Base-by-base conservation (phyloP, 768 basidiomycete genomes). In the Cystofilobasidium ferigula region DNA sequence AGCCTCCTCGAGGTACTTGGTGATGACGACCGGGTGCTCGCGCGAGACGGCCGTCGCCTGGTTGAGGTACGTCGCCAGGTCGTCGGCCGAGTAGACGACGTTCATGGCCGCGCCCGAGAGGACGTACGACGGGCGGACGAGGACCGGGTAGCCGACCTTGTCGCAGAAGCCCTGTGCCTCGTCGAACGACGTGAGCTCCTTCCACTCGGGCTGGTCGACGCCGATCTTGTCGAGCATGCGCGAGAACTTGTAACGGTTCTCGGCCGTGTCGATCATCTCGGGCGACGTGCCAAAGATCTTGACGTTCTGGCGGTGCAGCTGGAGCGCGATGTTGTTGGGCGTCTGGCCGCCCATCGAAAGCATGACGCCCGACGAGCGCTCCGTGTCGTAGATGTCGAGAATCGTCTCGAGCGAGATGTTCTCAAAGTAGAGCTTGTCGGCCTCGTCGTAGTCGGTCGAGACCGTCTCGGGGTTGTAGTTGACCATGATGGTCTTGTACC, bases 401-500 rank as follows among this genome's bases (percentile, higher is more conserved):
- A 99, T 93, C 47, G 94, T 85, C 77, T 99, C 95, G 78, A 83
- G 98, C 57, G 93, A 91, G 65, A 99, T 83, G 75, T 98, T 93
- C 76, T 99, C 95, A 75, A 99, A 99, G 80, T 99, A 99, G 56
- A 99, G 79, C 65, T 95, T 81, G 73, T 98, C 95, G n/a, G 95
- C 95, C 78, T 99, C 95, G 73, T 99, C 95, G 76, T 93, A 99
- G 77, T 98, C 95, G 64, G 95, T 99, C 9, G 93, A 97, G 47
- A 98, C 95, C 4, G 95, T 99, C 78, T 99, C 95, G 12, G 94
- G 94, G 78, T 98, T 99, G 78, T 99, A 99, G 81, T 99, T 99
- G 82, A 99, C 82, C 94, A 98, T 98, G 79, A 99, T 85, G 51
- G 95, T 97, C 78, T 85, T 85, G 74, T 88, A 86, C 75, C 93